Evolutionary conservation across 2,329 filamentous ascomycete species (phyloP).

Genomic region (Colletotrichum lindemuthianum): DNA sequence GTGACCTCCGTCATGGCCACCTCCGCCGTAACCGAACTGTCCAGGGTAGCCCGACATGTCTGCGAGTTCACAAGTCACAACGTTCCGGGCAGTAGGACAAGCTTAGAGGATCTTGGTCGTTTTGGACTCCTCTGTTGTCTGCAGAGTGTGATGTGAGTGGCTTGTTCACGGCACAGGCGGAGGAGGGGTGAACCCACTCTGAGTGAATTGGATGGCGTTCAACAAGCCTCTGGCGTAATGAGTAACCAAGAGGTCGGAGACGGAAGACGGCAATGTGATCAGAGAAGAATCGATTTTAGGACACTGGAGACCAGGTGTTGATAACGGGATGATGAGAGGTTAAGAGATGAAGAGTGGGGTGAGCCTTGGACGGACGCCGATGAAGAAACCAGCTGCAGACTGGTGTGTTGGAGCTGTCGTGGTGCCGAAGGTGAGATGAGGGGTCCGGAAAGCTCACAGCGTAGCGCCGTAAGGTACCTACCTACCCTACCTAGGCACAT

Average conservation of each 20-base stretch:
- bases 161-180: conserved; percentile 21
- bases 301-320: conserved; percentile 21
- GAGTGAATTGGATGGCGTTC: conserved; percentile 8
- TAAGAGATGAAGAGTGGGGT: conserved; percentile 15
- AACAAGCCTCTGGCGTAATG: not conserved
- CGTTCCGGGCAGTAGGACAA: not conserved
- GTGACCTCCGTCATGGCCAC: conserved; percentile 44
- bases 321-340: conserved; percentile 16
- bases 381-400: conserved; percentile 9
- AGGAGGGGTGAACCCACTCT: conserved; percentile 24
- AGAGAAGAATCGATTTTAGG: conserved; percentile 1
- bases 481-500: not conserved
- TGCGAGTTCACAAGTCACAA: not conserved
- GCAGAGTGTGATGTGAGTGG: conserved; percentile 24
- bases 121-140: conserved; percentile 9
- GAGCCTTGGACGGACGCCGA: conserved; percentile 10
- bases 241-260: not conserved
- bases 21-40: conserved; percentile 51
- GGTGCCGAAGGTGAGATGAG: conserved; percentile 1
- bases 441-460: not conserved
- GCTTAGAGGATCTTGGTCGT: conserved; percentile 8
- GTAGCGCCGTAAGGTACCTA: not conserved
- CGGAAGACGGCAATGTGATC: not conserved
- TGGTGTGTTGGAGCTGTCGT: not conserved
- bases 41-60: conserved; percentile 50